Conservation (phyloP, 176 grass and related monocot species). For the Phoenix dactylifera region DNA sequence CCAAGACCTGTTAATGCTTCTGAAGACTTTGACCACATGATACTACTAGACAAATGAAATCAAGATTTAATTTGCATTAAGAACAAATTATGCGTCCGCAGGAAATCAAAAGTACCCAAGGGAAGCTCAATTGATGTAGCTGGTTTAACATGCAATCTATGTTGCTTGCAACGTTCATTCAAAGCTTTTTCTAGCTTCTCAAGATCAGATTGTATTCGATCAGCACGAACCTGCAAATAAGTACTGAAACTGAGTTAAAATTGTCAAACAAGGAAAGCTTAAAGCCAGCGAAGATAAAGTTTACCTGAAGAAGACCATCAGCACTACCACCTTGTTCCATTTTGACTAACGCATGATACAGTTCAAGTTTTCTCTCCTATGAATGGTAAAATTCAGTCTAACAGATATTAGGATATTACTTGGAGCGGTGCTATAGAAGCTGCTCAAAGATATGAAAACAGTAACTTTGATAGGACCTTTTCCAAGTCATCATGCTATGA, state of each 20-base stretch:
- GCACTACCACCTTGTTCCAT: constrained; percentile 96
- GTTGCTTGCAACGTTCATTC: constrained; percentile 85
- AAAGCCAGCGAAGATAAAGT: constrained; percentile 17
- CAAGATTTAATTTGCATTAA: too few relatives aligned
- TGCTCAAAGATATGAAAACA: constrained; percentile 14
- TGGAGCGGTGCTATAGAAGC: constrained; percentile 5
- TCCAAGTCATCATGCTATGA: constrained; percentile 11
- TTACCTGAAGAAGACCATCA: constrained; percentile 99
- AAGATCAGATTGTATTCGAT: constrained; percentile 94
- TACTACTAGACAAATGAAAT: too few relatives aligned
- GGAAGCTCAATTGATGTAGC: constrained; percentile 79
- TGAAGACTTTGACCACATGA: too few relatives aligned
- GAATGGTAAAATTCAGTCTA: constrained; percentile 16
- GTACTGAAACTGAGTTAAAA: constrained; percentile 16
- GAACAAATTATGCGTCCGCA: not conserved
- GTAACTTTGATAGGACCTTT: not conserved
- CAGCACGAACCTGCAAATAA: constrained; percentile 68
- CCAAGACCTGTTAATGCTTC: too few relatives aligned
- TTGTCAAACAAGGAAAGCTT: not conserved
- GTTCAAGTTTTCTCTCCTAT: constrained; percentile 92
- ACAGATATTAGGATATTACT: not conserved
- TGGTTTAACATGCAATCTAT: constrained; percentile 65
- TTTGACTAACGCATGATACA: constrained; percentile 84
- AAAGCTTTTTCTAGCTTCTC: constrained; percentile 92
- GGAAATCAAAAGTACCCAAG: constrained; percentile 47